phyloP scores from a whole-genome alignment of 2,329 filamentous ascomycete genomes.

The Amauroascus niger region DNA sequence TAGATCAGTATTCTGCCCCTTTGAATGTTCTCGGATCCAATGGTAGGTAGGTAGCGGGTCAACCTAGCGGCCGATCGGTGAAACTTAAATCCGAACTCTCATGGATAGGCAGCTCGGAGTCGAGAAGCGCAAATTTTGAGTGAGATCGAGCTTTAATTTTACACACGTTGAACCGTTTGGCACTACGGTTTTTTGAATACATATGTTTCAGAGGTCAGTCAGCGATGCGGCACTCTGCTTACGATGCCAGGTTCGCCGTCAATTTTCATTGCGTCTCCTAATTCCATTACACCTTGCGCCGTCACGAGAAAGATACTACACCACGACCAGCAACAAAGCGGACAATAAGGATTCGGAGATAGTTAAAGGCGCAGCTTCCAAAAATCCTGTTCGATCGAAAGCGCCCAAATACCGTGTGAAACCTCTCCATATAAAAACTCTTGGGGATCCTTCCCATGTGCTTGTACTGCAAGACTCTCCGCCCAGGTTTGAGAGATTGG shows the following conservation, averaged over 20 bases:
- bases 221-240: slow-evolving; percentile 20
- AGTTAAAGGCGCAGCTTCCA: background rate
- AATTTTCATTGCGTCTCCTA: background rate
- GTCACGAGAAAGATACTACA: background rate
- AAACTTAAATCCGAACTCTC: background rate
- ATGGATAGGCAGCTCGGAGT: background rate
- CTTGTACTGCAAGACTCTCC: slow-evolving; percentile 7
- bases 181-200: slow-evolving; percentile 5
- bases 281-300: background rate
- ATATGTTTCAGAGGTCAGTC: slow-evolving; percentile 24
- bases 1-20: no score
- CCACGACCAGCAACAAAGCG: background rate
- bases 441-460: slow-evolving; percentile 12
- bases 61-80: background rate
- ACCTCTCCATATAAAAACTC: background rate
- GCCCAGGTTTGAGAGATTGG: background rate
- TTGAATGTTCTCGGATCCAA: no score
- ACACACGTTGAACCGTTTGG: background rate
- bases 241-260: slow-evolving; percentile 17
- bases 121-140: background rate
- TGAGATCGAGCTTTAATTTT: background rate
- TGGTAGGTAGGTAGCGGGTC: no score
- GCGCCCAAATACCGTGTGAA: background rate
- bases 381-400: background rate
- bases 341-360: background rate